Conservation (phyloP, 148 eudicot genomes). For the Linanthus parryae region DNA sequence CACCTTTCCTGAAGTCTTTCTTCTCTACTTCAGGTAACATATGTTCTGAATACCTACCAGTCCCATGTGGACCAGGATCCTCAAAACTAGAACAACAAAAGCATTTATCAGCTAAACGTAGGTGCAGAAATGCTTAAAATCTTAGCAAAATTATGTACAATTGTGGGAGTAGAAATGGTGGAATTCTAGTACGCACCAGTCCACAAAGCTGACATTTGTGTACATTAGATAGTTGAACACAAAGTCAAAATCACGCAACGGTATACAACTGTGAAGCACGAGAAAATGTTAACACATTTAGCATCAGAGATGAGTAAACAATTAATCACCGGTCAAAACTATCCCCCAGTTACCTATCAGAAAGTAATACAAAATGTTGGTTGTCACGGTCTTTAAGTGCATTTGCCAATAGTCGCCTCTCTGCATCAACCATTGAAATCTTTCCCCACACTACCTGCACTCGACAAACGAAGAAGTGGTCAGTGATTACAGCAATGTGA, state of each 20-base stretch:
- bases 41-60: constrained; percentile 72
- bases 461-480: constrained; percentile 10
- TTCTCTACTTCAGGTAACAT: constrained; percentile 92
- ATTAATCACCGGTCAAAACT: neutral
- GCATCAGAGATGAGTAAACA: neutral
- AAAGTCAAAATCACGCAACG: constrained; percentile 74
- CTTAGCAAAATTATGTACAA: neutral
- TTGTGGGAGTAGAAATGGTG: too few species aligned
- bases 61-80: constrained; percentile 99
- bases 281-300: constrained; percentile 5
- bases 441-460: constrained; percentile 97
- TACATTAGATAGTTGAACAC: constrained; percentile 83
- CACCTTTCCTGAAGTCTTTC: constrained; percentile 84
- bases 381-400: constrained; percentile 85
- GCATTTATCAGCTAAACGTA: constrained; percentile 1
- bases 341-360: constrained; percentile 62
- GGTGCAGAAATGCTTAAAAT: neutral
- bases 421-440: constrained; percentile 98
- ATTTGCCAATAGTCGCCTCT: constrained; percentile 82
- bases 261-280: constrained; percentile 78
- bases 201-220: constrained; percentile 87
- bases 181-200: constrained; percentile 42
- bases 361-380: constrained; percentile 92
- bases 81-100: constrained; percentile 48
- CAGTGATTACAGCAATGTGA: neutral